Base-by-base conservation (phyloP, 148 eudicot species). In the Arbutus unedo region DNA sequence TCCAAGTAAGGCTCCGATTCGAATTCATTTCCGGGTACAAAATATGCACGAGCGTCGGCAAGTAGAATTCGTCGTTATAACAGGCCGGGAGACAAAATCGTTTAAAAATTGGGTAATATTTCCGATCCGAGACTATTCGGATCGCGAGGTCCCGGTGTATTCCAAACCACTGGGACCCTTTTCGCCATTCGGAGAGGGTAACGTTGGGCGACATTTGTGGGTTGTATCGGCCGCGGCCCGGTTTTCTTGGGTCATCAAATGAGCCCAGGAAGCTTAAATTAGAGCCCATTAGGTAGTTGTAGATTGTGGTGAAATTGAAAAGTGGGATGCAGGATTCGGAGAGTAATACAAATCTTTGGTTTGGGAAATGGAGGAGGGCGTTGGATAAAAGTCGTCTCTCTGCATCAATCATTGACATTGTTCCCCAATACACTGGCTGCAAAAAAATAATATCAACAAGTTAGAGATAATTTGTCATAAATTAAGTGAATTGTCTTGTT, bases 291-390 rank as follows among this genome's bases (percentile, higher is more conserved):
- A 93, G 82, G 86, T 88, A 85, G 23, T 79, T 51, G 86, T 93
- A 93, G 79, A 86, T 66, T 10, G 92, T 89, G 76, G 91, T 88
- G 88, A 94, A 94, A 80, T 93, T 94, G 89, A 88, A 89, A 0
- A 94, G 7, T 0, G 98, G 98, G 43, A 94, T 91, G 89, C 96
- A 94, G 9, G 98, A 85, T n/a, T 94, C 98, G 0, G 98, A 94
- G 25, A 94, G 85, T 8, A 94, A 43, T 0, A 93, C 87, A 60
- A 94, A 94, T 89, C 96, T 85, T 85, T 93, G 87, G 78, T 94
- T 94, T 0, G 91, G 80, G 16, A 79, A 60, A 80, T 93, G 94
- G 5, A 91, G 86, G 49, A 94, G 94, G 14, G 96, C 96, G n/a
- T 91, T 94, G 8, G 91, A 93, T 70, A 93, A 67, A 11, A 94